These are phyloP conservation scores for Kodamaea kaohsiungensis DNA, from an alignment of 805 yeast genomes.

Conservation along the genomic window DNA sequence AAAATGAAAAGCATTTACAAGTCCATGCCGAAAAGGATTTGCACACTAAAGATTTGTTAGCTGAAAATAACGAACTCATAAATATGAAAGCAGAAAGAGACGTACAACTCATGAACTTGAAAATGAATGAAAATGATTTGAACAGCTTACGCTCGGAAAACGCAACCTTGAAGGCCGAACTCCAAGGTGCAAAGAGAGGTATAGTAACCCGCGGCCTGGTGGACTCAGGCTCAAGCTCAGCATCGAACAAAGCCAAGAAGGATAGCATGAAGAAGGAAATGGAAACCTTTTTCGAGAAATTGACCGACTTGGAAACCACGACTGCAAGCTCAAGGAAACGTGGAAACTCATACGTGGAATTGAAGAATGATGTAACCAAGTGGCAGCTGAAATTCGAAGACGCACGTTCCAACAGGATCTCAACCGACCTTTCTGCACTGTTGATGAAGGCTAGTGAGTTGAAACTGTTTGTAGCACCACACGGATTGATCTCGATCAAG, in stretches of 20 bases:
- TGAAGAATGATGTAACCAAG: slow-evolving; percentile 35
- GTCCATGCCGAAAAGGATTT: background rate
- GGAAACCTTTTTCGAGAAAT: slow-evolving; percentile 26
- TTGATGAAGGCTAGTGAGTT: slow-evolving; percentile 25
- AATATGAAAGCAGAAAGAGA: background rate
- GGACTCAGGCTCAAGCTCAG: slow-evolving; percentile 3
- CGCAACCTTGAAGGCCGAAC: slow-evolving; percentile 2
- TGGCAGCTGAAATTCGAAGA: slow-evolving; percentile 57
- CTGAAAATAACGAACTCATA: background rate
- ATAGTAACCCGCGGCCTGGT: background rate
- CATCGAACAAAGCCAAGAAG: slow-evolving; percentile 2
- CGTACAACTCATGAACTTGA: background rate
- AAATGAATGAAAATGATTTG: slow-evolving; percentile 1
- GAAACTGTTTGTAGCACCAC: slow-evolving; percentile 27
- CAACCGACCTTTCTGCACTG: slow-evolving; percentile 20
- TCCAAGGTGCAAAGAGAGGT: background rate
- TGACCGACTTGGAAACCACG: slow-evolving; percentile 25
- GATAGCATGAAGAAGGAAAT: slow-evolving; percentile 20
- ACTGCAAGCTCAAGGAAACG: slow-evolving; percentile 10
- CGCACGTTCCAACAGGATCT: slow-evolving; percentile 37
- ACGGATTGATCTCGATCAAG: slow-evolving; percentile 50
- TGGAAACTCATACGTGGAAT: slow-evolving; percentile 9
- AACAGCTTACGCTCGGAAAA: background rate
- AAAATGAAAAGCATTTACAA: background rate
- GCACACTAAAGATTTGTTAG: background rate